Conservation (phyloP, 768 basidiomycete species). For the Panus rudis region DNA sequence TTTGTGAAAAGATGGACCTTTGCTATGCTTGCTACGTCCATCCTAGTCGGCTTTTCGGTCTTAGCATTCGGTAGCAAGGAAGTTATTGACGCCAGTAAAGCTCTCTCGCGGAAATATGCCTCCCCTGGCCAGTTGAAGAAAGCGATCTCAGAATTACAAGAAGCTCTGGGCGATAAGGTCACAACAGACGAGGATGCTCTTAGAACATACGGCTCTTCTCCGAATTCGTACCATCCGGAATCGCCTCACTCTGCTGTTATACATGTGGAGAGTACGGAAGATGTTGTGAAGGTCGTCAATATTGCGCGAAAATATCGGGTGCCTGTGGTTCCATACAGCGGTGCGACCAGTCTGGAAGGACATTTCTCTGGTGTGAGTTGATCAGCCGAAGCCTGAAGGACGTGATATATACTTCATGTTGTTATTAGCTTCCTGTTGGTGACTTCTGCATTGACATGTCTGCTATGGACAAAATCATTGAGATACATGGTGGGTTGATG, state of each 20-base stretch:
- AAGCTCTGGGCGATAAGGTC: conserved; percentile 2
- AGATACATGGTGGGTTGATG: conserved; percentile 35
- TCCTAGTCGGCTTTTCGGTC: too few species aligned
- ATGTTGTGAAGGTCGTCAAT: conserved; percentile 74
- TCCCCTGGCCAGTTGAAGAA: conserved; percentile 7
- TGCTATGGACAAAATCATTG: conserved; percentile 55
- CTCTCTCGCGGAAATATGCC: neutral
- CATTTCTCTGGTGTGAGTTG: conserved; percentile 69
- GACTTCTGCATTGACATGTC: conserved; percentile 59
- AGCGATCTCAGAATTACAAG: conserved; percentile 9
- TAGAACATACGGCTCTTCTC: conserved; percentile 9
- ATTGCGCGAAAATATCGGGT: conserved; percentile 66
- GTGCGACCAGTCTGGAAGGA: conserved; percentile 84
- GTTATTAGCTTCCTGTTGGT: conserved; percentile 27
- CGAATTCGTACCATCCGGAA: conserved; percentile 13
- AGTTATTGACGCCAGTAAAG: too few species aligned
- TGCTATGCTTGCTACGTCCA: too few species aligned
- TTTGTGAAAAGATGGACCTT: too few species aligned
- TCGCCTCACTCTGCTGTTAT: conserved; percentile 35
- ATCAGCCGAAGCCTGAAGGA: too few species aligned
- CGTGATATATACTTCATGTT: neutral
- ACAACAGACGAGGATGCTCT: conserved; percentile 8
- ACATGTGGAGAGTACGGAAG: conserved; percentile 60
- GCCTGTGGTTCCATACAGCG: conserved; percentile 74
- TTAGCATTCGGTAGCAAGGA: too few species aligned